Evolutionary conservation across 139 green algal genomes (phyloP), one percentile per base, ranked within the genome.

Genomic region (Astrephomene gubernaculifera): DNA sequence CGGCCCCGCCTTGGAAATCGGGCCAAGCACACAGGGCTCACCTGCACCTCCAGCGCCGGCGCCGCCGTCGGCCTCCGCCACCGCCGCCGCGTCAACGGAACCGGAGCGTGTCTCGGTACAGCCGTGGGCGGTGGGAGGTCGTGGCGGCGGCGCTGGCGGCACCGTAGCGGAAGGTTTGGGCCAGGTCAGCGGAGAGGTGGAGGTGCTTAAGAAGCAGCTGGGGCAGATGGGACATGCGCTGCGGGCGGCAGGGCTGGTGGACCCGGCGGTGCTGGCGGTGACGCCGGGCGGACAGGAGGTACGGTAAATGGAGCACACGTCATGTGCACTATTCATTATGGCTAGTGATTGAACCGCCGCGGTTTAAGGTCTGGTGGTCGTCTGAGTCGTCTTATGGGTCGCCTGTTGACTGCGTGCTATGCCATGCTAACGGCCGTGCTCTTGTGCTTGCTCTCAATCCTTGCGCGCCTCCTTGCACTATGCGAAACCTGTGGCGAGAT

Each of bases 181-280:
- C 0, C 74, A 71, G 35, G 54, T 82, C 54, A 43, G 54, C 35
- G 53, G 53, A 2, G 76, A 83, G 7, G 76, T 85, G 65, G 79
- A 75, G 63, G 24, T 17, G 24, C 43, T 85, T 33, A 75, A 85
- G 44, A 75, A 76, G 65, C 79, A 85, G 79, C 24, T 85, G 43
- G 64, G 64, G 41, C 43, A 60, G n/a, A 75, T 85, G 79, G 79
- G 63, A 6, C 22, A 14, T 5, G 60, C 76, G 57, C 43, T 83
- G 39, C 29, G 7, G 39, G 76, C 76, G 9, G 76, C 76, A 4
- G 76, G 76, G 41, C 22, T 83, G 12, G 27, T n/a, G 31, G 57
- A 71, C 33, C 44, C 38, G 38, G 2, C 44, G 35, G 21, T n/a
- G 21, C 53, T 36, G 73, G 53, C 44, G 27, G 52, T n/a, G 8